These are phyloP conservation scores for Erigeron canadensis DNA, from an alignment of 129 eudicot genomes.

Conservation along the genomic window DNA sequence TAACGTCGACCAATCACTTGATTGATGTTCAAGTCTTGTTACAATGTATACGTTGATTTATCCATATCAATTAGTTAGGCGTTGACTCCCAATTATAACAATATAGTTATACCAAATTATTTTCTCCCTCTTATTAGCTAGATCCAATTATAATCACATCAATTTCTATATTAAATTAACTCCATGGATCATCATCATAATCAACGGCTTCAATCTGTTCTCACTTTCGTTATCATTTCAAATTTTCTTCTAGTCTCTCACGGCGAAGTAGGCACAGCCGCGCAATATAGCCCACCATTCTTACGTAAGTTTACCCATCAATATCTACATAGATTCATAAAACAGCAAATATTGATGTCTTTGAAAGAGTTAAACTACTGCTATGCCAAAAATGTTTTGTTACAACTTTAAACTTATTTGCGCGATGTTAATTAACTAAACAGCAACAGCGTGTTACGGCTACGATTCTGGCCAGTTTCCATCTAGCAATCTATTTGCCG, in stretches of 20 bases:
- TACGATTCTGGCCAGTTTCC: constrained; percentile 64
- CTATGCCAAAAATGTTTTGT: no score
- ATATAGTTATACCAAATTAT: neutral
- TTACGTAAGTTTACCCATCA: no score
- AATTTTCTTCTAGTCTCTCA: constrained; percentile 18
- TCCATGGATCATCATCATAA: no score
- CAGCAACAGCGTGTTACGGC: constrained; percentile 62
- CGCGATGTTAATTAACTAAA: neutral
- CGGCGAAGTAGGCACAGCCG: constrained; percentile 58
- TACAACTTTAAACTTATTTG: no score
- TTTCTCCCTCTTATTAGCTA: neutral
- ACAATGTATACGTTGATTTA: constrained; percentile 15
- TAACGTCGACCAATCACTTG: neutral
- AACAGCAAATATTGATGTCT: no score
- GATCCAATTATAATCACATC: no score
- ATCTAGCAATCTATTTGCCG: constrained; percentile 59
- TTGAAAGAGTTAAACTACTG: no score
- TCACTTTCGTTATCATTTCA: constrained; percentile 1
- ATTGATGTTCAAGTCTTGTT: neutral
- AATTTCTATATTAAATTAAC: no score
- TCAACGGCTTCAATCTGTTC: constrained; percentile 6
- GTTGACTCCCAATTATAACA: constrained; percentile 12
- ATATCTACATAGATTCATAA: no score
- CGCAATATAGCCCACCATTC: constrained; percentile 23
- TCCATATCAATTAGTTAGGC: constrained; percentile 7